phyloP scores from a whole-genome alignment of 2,329 filamentous ascomycete species.

The Penicillium sp. region DNA sequence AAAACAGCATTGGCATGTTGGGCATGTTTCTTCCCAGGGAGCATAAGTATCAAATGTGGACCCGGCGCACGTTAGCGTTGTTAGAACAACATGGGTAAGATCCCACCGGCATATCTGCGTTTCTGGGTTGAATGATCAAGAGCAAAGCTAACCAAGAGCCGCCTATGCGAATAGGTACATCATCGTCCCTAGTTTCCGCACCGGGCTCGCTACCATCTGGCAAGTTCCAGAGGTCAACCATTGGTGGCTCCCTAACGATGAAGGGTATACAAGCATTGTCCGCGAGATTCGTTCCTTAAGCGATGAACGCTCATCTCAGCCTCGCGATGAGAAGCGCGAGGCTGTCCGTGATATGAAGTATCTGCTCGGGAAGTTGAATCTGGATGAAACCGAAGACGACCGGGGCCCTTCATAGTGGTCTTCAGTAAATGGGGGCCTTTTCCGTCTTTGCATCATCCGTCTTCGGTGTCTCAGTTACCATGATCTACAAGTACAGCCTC shows the following conservation, averaged over 20 bases:
- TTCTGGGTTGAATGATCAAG: background rate
- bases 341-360: slow-evolving; percentile 72
- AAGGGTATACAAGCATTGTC: slow-evolving; percentile 70
- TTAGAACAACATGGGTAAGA: slow-evolving; percentile 76
- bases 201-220: slow-evolving; percentile 73
- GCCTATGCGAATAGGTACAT: slow-evolving; percentile 65
- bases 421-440: background rate
- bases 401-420: slow-evolving; percentile 23
- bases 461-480: background rate
- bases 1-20: slow-evolving; percentile 73
- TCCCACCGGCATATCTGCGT: background rate
- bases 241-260: slow-evolving; percentile 88
- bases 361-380: slow-evolving; percentile 63
- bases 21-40: slow-evolving; percentile 78
- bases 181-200: slow-evolving; percentile 70
- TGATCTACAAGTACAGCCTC: background rate
- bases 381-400: slow-evolving; percentile 45
- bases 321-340: slow-evolving; percentile 53
- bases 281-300: slow-evolving; percentile 77
- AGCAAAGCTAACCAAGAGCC: slow-evolving; percentile 1
- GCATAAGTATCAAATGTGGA: slow-evolving; percentile 70
- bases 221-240: slow-evolving; percentile 65
- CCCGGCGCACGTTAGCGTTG: slow-evolving; percentile 71
- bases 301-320: slow-evolving; percentile 65
- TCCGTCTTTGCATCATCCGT: background rate